Evolutionary conservation across 805 yeast genomes (phyloP), one percentile per base, ranked within the genome.

Genomic region (Candida loeiensis): DNA sequence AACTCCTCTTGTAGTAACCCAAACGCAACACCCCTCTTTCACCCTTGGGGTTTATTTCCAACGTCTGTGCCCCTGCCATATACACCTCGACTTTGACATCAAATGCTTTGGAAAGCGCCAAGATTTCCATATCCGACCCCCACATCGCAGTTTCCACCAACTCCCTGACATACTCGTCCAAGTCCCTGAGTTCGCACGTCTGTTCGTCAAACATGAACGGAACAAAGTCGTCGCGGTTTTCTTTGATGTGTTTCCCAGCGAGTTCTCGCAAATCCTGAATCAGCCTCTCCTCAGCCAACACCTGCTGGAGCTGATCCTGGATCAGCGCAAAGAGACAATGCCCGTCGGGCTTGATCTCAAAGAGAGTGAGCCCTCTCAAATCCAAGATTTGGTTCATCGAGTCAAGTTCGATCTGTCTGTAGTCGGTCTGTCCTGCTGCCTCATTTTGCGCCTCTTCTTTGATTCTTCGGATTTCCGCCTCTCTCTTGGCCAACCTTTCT

Each of bases 71-170:
- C 0, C 95, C 95, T 34, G 88, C 84, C 70, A 85, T 79, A 64
- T 82, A 69, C 8, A 91, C 81, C 35, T 80, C 71, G n/a, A 91
- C 77, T 0, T 89, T 85, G 49, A 85, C 79, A 44, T 81, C 71
- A 51, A 72, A 85, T n/a, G 76, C 77, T 44, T 78, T 73, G 1
- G 95, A 73, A 29, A 90, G 67, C 0, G 97, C 96, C 55, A 86
- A 60, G 14, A 91, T 80, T 65, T 91, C 99, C 68, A 88, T 69
- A 52, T 93, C 97, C 6, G 96, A 93, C 18, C 99, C 99, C 99
- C 99, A 91, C 70, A 85, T 77, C 0, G 95, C 80, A 0, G 96
- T 87, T n/a, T 59, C 68, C 44, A 76, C 84, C 43, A 91, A 71
- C 46, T 80, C 82, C 3, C 67, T 59, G 3, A 86, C 74, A 58